Conservation (phyloP, 2,329 filamentous ascomycete genomes). For the Aspergillus niger region DNA sequence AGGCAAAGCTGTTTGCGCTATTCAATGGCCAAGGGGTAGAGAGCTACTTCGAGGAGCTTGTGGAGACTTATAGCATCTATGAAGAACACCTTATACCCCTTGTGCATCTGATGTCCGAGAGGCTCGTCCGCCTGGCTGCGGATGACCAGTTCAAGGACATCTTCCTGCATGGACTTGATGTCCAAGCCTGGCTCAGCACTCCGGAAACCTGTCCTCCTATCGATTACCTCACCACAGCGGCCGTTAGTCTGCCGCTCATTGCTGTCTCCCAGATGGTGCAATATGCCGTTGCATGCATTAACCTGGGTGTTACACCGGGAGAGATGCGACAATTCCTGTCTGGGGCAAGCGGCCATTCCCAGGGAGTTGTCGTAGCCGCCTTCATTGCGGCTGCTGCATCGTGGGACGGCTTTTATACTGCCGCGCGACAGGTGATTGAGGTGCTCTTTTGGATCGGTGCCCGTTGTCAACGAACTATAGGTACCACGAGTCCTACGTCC, state of each 20-base stretch:
- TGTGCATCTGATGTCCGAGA: no score
- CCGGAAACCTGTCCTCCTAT: conserved; percentile 29
- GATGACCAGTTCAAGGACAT: no score
- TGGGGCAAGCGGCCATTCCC: conserved; percentile 35
- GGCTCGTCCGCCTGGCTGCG: no score
- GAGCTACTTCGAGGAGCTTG: no score
- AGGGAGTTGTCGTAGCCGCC: conserved; percentile 41
- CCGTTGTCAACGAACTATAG: conserved; percentile 27
- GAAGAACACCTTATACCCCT: no score
- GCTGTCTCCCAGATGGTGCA: conserved; percentile 30
- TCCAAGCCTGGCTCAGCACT: conserved; percentile 20
- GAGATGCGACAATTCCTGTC: not conserved
- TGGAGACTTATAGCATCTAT: no score
- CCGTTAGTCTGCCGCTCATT: conserved; percentile 43
- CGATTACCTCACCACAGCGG: conserved; percentile 36
- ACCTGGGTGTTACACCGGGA: not conserved
- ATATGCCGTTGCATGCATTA: conserved; percentile 1
- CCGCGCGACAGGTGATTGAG: conserved; percentile 29
- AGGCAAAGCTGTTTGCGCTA: no score
- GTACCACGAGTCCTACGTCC: conserved; percentile 18
- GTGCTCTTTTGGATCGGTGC: conserved; percentile 41
- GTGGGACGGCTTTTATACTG: conserved; percentile 35
- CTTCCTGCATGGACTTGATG: not conserved
- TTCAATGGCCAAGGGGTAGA: no score
- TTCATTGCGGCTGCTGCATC: conserved; percentile 31